phyloP scores from a whole-genome alignment of 768 basidiomycete species.

The Neoboletus magnificus region DNA sequence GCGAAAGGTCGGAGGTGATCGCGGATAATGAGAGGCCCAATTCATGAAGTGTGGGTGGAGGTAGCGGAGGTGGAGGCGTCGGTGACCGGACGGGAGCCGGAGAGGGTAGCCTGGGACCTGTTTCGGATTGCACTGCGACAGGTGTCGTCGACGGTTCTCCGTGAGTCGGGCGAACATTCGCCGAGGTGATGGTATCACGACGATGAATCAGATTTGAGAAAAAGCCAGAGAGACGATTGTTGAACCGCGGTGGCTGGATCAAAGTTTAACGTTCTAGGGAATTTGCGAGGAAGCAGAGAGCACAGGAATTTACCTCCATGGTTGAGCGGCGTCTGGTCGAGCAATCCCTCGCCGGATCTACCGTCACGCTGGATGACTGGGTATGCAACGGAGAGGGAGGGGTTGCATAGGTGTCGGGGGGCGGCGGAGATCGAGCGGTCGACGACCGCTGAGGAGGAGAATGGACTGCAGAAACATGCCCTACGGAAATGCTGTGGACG shows the following conservation, averaged over 20 bases:
- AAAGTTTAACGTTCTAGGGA: conserved; percentile 6
- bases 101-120: conserved; percentile 52
- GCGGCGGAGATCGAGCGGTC: conserved; percentile 30
- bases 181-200: conserved; percentile 44
- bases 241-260: conserved; percentile 48
- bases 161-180: conserved; percentile 30
- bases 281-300: conserved; percentile 1
- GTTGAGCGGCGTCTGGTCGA: conserved; percentile 48
- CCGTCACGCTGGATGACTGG: conserved; percentile 15
- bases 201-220: conserved; percentile 76
- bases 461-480: conserved; percentile 46
- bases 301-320: conserved; percentile 48
- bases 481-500: conserved; percentile 56
- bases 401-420: background rate
- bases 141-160: conserved; percentile 33
- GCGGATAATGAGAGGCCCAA: conserved; percentile 71
- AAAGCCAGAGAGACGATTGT: conserved; percentile 82
- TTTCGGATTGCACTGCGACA: conserved; percentile 30
- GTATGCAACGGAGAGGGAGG: conserved; percentile 1
- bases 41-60: conserved; percentile 69
- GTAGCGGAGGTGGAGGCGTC: conserved; percentile 70
- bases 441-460: conserved; percentile 30
- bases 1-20: conserved; percentile 64
- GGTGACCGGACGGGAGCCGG: conserved; percentile 50
- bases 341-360: conserved; percentile 34